Percentiles rank a stretch among this genome's conserved stretches.
Conservation (phyloP, 1,284 basidiomycete species). For the Heterobasidion irregulare region DNA sequence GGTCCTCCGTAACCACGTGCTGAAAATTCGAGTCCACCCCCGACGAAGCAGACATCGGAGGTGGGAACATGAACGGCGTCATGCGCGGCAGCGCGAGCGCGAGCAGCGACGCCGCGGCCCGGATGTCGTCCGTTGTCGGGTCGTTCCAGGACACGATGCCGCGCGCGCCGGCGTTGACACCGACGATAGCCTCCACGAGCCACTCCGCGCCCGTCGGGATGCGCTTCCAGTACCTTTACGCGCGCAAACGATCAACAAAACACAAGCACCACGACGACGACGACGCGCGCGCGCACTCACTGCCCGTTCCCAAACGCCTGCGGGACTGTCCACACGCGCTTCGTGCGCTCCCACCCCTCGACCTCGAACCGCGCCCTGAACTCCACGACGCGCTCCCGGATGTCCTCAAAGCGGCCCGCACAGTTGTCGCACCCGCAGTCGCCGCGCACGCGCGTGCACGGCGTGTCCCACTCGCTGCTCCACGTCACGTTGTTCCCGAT, state of each 20-base stretch:
- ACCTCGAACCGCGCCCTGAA: slow-evolving; percentile 47
- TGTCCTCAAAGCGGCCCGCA: slow-evolving; percentile 45
- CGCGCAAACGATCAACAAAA: neutral
- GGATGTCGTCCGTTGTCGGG: slow-evolving; percentile 54
- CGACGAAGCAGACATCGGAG: slow-evolving; percentile 5
- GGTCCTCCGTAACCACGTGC: slow-evolving; percentile 17
- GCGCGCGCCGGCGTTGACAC: slow-evolving; percentile 60
- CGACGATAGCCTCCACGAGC: slow-evolving; percentile 52
- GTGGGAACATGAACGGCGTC: slow-evolving; percentile 29
- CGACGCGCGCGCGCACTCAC: slow-evolving; percentile 26
- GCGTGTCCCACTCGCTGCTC: slow-evolving; percentile 43
- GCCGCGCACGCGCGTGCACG: slow-evolving; percentile 55
- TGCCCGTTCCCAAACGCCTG: slow-evolving; percentile 62
- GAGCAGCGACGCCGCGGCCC: slow-evolving; percentile 43
- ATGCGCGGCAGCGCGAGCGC: slow-evolving; percentile 34
- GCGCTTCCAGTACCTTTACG: slow-evolving; percentile 54
- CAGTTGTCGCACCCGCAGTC: slow-evolving; percentile 63
- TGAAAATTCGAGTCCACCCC: slow-evolving; percentile 15
- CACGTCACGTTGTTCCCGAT: slow-evolving; percentile 63
- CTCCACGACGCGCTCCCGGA: slow-evolving; percentile 54
- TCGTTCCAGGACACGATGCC: slow-evolving; percentile 66
- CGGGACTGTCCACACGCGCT: slow-evolving; percentile 68
- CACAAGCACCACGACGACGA: neutral
- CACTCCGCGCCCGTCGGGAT: slow-evolving; percentile 63
- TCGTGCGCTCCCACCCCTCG: slow-evolving; percentile 55